Evolutionary conservation across 768 basidiomycete species (phyloP).

Genomic region (Cubamyces sp.): DNA sequence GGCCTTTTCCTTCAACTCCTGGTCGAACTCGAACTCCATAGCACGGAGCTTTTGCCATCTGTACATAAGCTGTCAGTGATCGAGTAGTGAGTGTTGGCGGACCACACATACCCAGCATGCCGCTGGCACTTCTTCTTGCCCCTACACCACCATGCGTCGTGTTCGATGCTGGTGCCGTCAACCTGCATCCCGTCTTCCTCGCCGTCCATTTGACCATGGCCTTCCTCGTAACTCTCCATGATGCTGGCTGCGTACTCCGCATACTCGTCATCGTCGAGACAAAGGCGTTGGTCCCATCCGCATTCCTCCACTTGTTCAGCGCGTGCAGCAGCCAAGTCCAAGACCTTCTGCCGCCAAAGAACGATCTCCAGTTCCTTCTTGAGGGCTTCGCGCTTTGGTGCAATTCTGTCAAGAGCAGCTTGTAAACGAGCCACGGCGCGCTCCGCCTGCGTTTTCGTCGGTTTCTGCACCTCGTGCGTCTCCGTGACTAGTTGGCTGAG

Average conservation of each 20-base stretch:
- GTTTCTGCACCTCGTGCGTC: conserved; percentile 34
- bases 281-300: conserved; percentile 88
- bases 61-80: not conserved
- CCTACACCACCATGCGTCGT: conserved; percentile 78
- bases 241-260: conserved; percentile 67
- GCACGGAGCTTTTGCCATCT: conserved; percentile 83
- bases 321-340: conserved; percentile 68
- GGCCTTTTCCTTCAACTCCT: conserved; percentile 71
- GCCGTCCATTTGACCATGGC: conserved; percentile 36
- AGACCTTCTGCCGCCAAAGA: conserved; percentile 68
- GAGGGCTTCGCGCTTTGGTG: conserved; percentile 62
- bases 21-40: conserved; percentile 76
- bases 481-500: conserved; percentile 7
- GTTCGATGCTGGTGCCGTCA: conserved; percentile 36
- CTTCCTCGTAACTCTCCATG: conserved; percentile 69
- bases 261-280: conserved; percentile 83
- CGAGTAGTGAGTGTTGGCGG: conserved; percentile 14
- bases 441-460: conserved; percentile 51
- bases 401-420: conserved; percentile 56
- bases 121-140: conserved; percentile 77
- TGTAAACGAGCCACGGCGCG: conserved; percentile 62
- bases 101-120: conserved; percentile 64
- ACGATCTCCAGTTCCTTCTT: conserved; percentile 73
- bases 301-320: conserved; percentile 71
- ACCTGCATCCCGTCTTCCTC: conserved; percentile 43